Percentiles rank a stretch among this genome's conserved stretches.
Evolutionary conservation across 805 yeast genomes (phyloP).

Genomic region (Kuraishia piskuri): DNA sequence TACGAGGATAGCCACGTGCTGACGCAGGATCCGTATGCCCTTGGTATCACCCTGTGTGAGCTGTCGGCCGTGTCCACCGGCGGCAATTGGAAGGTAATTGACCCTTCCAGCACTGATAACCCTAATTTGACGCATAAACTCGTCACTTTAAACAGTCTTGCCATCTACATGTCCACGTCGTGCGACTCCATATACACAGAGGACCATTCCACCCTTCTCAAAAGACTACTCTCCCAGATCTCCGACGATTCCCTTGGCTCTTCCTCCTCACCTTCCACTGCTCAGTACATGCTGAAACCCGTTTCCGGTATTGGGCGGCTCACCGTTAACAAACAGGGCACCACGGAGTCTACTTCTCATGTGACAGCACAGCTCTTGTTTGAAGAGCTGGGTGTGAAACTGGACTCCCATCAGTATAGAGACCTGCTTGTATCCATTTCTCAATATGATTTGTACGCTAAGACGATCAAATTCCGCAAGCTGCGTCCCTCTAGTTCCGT

Average conservation of each 20-base stretch:
- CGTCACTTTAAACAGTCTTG: conserved; percentile 62
- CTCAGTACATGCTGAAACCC: conserved; percentile 67
- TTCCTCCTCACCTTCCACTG: conserved; percentile 12
- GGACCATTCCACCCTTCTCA: conserved; percentile 38
- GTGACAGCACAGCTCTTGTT: conserved; percentile 68
- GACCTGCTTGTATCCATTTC: conserved; percentile 78
- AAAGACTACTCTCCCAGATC: conserved; percentile 9
- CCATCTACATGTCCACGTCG: conserved; percentile 81
- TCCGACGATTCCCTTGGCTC: conserved; percentile 38
- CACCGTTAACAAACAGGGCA: conserved; percentile 69
- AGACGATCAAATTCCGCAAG: conserved; percentile 66
- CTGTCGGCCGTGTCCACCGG: conserved; percentile 89
- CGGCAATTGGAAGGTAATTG: conserved; percentile 48
- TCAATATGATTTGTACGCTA: conserved; percentile 67
- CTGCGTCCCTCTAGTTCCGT: conserved; percentile 53
- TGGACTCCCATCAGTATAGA: conserved; percentile 79
- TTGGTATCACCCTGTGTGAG: conserved; percentile 79
- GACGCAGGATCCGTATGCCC: conserved; percentile 66
- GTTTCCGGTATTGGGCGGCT: conserved; percentile 84
- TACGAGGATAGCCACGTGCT: conserved; percentile 77
- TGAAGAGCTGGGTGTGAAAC: conserved; percentile 80
- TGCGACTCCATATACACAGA: conserved; percentile 36
- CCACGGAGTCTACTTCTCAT: conserved; percentile 62
- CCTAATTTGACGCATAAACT: conserved; percentile 83
- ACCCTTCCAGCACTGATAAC: conserved; percentile 10